Evolutionary conservation across 179 eudicot species (phyloP).

Genomic region (Beta macrorhiza): DNA sequence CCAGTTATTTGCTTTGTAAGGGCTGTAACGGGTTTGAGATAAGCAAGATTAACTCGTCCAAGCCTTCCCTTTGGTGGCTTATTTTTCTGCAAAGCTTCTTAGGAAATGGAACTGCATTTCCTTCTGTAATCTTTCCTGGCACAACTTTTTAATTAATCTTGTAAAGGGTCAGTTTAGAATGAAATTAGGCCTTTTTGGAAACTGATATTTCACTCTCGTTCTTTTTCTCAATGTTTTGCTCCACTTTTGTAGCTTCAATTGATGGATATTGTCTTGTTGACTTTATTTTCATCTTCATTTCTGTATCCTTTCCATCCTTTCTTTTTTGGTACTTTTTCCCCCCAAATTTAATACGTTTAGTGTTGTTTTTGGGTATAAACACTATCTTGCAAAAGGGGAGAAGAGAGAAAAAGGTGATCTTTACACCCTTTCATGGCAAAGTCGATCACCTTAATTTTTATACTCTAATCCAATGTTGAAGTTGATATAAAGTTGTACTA

Average conservation of each 20-base stretch:
- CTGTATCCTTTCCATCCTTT: neutral
- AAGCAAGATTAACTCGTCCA: neutral
- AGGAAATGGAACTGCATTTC: constrained; percentile 21
- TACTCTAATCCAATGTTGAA: too few species aligned
- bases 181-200: constrained; percentile 22
- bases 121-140: constrained; percentile 14
- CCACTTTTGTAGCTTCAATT: neutral
- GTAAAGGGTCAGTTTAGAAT: constrained; percentile 32
- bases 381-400: neutral
- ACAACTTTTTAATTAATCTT: constrained; percentile 15
- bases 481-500: too few species aligned
- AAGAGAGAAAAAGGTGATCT: neutral
- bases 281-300: neutral
- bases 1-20: neutral
- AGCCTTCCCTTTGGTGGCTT: constrained; percentile 12
- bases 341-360: neutral
- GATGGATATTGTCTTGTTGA: neutral
- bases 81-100: constrained; percentile 15
- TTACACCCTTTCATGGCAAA: neutral
- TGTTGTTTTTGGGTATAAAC: neutral
- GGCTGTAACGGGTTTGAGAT: constrained; percentile 5
- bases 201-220: neutral
- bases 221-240: constrained; percentile 1
- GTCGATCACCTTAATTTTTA: neutral
- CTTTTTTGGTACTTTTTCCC: neutral